Base-by-base conservation (phyloP, 2,329 filamentous ascomycete genomes). In the Setomelanomma holmii region DNA sequence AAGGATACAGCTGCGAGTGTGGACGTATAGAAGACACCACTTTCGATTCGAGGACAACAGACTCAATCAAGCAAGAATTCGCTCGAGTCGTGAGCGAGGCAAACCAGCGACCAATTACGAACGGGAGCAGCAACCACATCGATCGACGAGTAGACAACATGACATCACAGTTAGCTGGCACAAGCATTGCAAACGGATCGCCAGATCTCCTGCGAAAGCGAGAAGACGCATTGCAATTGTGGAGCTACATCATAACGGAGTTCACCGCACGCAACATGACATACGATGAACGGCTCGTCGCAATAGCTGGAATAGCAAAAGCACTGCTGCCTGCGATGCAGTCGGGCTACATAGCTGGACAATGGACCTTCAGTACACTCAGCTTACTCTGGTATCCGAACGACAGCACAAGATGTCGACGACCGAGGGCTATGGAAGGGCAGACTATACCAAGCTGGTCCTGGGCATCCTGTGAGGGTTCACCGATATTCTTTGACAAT, bases 1-100 rank as follows among this genome's bases (percentile, higher is more conserved):
- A 73, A 58, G 67, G 62, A 21, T 69, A 71, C 43, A 68, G 71
- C 40, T 74, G 71, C 53, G 71, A 74, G 53, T 74, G 71, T 42
- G 69, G 67, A 22, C 60, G 70, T 10, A 71, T 74, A 19, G 60
- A 64, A n/a, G 58, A 73, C 36, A 44, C 53, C 7, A 58, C 50
- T 0, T 72, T 64, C 44, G 70, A 74, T 42, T 64, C 69, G 7
- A 61, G 71, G 21, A 61, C 67, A 21, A 72, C 67, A 8, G 69
- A 74, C 44, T 64, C 63, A 1, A 58, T 74, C 40, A 74, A 73
- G 47, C 68, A 71, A 53, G 70, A 73, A 40, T 68, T 71, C 30
- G 65, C 60, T 7, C 63, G 57, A 20, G 42, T 71, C 20, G 46
- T 67, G 6, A 55, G 54, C 20, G 66, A 71, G 38, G 57, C 53